Evolutionary conservation across 352 stramenopile species (phyloP).

Genomic region (Phytophthora hybrid): DNA sequence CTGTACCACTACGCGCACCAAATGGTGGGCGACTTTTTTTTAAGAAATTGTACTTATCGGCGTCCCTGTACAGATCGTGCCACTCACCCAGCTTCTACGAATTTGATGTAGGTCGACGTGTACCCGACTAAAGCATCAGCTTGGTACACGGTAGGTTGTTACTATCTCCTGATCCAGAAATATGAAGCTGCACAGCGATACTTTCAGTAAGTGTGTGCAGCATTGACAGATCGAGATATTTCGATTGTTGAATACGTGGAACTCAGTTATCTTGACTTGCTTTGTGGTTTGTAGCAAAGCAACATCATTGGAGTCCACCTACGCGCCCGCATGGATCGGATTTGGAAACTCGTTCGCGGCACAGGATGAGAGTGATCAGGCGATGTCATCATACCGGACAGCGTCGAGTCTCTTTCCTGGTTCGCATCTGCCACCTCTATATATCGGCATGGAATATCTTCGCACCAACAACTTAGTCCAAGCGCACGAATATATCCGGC

Average conservation of each 20-base stretch:
- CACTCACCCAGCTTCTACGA: neutral
- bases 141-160: conserved; percentile 97
- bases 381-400: conserved; percentile 96
- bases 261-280: neutral
- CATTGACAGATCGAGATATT: neutral
- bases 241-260: neutral
- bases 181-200: conserved; percentile 96
- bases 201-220: conserved; percentile 87
- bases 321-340: conserved; percentile 96
- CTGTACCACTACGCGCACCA: conserved; percentile 97
- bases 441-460: conserved; percentile 98
- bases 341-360: conserved; percentile 97
- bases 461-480: conserved; percentile 97
- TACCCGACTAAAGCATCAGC: conserved; percentile 93
- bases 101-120: conserved; percentile 82
- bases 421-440: conserved; percentile 94
- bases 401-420: conserved; percentile 94
- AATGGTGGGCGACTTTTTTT: conserved; percentile 61
- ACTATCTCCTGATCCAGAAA: conserved; percentile 95
- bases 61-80: neutral
- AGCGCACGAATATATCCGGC: conserved; percentile 94
- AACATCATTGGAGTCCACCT: conserved; percentile 92
- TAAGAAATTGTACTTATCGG: neutral
- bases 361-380: conserved; percentile 98
- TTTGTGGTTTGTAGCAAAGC: conserved; percentile 74